Evolutionary conservation across 129 eudicot species (phyloP), one percentile per base, ranked within the genome.

Genomic region (Chrysanthemum seticuspe): DNA sequence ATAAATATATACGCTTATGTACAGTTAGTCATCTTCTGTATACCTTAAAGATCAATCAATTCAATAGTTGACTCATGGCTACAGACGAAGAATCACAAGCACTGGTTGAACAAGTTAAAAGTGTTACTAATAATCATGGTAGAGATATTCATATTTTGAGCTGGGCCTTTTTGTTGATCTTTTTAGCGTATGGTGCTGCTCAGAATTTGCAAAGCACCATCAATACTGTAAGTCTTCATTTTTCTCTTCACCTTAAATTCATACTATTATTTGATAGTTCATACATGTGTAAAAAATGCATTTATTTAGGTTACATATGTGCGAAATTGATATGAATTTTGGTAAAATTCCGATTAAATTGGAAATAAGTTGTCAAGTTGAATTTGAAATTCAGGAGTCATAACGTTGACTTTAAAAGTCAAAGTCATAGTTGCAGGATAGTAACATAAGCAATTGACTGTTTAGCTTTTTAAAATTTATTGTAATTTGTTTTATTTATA

Each of bases 171-270:
- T 76, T 94, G 84, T 83, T 94, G 68, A 91, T 94, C 21, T 94
- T 94, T 70, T 83, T 88, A 68, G 97, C 99, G n/a, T 90, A 84
- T 72, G 97, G 97, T 3, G 97, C 99, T 80, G 99, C 88, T 73
- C 99, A 94, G 84, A 94, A 94, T 82, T 70, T 94, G 83, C 84
- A 90, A 80, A 90, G 93, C 50, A 94, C 99, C 7, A 71, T 94
- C 21, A 94, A 94, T 76, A 87, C 92, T 67, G 99, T 94, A 45
- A 84, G 86, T 63, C 27, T 56, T 16, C 3, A 4, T 61, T 15
- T n/a, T 45, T 52, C 15, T 62, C 3, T 29, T 18, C 13, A 36
- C 56, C 60, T 4, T 29, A 29, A 27, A 50, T 54, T 19, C 21
- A 19, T n/a, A n/a, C n/a, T n/a, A n/a, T n/a, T n/a, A n/a, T n/a